phyloP scores from a whole-genome alignment of 176 grass and related monocot genomes.

The Ensete glaucum region DNA sequence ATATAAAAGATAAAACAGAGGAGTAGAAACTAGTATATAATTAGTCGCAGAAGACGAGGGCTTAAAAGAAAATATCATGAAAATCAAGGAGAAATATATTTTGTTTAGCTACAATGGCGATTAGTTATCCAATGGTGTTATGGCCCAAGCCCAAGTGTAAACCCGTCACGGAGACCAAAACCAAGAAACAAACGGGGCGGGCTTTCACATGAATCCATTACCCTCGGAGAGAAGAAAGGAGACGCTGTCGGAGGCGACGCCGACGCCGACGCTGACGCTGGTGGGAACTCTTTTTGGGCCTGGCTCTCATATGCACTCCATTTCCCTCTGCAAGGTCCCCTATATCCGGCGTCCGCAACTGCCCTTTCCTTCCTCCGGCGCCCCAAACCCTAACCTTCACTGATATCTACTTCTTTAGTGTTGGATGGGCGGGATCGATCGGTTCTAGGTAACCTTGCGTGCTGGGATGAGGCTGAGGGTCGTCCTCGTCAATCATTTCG shows the following conservation, averaged over 20 bases:
- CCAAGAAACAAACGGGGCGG: too few relatives aligned
- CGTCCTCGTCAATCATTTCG: constrained; percentile 72
- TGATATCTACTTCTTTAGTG: background rate
- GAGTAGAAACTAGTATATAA: too few relatives aligned
- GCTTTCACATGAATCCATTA: too few relatives aligned
- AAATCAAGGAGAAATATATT: too few relatives aligned
- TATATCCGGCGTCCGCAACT: constrained; percentile 67
- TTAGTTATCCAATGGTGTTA: too few relatives aligned
- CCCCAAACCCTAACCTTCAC: background rate
- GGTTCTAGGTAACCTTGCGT: constrained; percentile 47
- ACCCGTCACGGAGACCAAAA: too few relatives aligned
- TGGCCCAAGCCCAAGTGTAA: too few relatives aligned
- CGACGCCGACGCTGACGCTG: constrained; percentile 23
- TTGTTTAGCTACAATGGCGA: too few relatives aligned
- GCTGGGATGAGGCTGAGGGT: constrained; percentile 69
- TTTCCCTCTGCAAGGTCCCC: constrained; percentile 87
- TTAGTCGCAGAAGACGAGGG: too few relatives aligned
- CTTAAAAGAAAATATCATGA: too few relatives aligned
- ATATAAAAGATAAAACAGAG: too few relatives aligned
- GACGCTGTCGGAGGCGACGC: constrained; percentile 61
- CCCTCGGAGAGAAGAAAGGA: background rate
- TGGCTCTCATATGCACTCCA: constrained; percentile 88
- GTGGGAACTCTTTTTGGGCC: constrained; percentile 77
- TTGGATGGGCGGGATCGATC: background rate
- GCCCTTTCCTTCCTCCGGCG: background rate